phyloP scores from a whole-genome alignment of 148 eudicot genomes.

The Salicornia ramosissima region DNA sequence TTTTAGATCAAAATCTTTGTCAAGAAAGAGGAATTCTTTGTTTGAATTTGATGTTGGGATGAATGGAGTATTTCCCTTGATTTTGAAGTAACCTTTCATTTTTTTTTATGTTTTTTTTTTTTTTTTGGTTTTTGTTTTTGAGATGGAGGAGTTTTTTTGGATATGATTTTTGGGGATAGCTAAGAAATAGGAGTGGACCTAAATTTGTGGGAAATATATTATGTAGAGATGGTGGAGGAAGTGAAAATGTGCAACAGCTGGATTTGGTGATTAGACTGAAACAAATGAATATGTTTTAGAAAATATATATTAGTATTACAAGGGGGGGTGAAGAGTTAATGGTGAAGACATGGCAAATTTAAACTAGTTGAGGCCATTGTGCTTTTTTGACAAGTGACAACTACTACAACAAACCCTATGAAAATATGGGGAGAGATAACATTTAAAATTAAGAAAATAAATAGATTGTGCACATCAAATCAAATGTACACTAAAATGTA shows the following conservation, averaged over 20 bases:
- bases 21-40: slow-evolving; percentile 29
- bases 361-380: slow-evolving; percentile 3
- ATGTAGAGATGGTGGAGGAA: slow-evolving; percentile 8
- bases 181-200: slow-evolving; percentile 16
- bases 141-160: background rate
- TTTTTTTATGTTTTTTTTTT: background rate
- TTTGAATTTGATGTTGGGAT: slow-evolving; percentile 20
- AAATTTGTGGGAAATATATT: slow-evolving; percentile 6
- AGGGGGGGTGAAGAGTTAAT: background rate
- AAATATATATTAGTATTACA: background rate
- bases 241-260: slow-evolving; percentile 14
- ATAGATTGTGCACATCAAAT: no score
- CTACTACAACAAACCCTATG: background rate
- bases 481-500: no score
- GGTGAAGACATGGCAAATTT: slow-evolving; percentile 18
- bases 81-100: slow-evolving; percentile 30
- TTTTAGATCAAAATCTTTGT: slow-evolving; percentile 18
- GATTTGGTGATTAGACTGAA: slow-evolving; percentile 14
- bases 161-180: background rate
- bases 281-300: slow-evolving; percentile 14
- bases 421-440: background rate
- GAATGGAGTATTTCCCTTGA: slow-evolving; percentile 24
- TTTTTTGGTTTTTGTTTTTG: background rate
- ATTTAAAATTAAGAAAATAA: no score
- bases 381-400: slow-evolving; percentile 6